These are phyloP conservation scores for Polytrichum formosum DNA, from an alignment of 225 moss, liverwort and hornwort species.

Conservation along the genomic window DNA sequence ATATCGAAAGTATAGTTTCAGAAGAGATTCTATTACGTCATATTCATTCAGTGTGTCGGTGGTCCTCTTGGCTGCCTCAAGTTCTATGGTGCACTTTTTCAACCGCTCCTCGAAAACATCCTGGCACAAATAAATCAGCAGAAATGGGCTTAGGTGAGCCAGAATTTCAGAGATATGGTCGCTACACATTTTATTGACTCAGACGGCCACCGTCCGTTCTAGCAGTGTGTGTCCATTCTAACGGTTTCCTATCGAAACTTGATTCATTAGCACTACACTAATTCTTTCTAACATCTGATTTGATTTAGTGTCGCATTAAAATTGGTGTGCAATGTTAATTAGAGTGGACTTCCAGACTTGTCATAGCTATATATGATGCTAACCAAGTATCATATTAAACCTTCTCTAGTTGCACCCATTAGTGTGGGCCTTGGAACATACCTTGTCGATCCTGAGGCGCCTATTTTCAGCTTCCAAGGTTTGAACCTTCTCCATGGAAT, in stretches of 20 bases:
- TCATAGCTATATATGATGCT: no score
- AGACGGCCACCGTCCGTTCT: no score
- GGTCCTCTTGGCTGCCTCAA: not conserved
- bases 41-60: not conserved
- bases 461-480: constrained; percentile 7
- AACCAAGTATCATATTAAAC: not conserved
- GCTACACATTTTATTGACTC: not conserved
- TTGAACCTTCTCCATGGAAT: constrained; percentile 5
- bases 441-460: constrained; percentile 1
- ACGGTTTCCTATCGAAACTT: not conserved
- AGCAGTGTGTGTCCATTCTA: no score
- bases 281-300: not conserved
- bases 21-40: not conserved
- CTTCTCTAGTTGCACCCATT: not conserved
- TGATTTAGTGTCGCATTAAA: no score
- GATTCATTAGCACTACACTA: not conserved
- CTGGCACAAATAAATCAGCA: not conserved
- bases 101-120: not conserved
- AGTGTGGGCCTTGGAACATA: not conserved
- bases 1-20: no score
- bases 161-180: not conserved
- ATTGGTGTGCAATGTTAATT: no score
- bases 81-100: not conserved
- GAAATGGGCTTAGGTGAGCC: not conserved
- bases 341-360: not conserved